Evolutionary conservation across 75 land plant genomes (phyloP).

Genomic region (Azolla pinnata): DNA sequence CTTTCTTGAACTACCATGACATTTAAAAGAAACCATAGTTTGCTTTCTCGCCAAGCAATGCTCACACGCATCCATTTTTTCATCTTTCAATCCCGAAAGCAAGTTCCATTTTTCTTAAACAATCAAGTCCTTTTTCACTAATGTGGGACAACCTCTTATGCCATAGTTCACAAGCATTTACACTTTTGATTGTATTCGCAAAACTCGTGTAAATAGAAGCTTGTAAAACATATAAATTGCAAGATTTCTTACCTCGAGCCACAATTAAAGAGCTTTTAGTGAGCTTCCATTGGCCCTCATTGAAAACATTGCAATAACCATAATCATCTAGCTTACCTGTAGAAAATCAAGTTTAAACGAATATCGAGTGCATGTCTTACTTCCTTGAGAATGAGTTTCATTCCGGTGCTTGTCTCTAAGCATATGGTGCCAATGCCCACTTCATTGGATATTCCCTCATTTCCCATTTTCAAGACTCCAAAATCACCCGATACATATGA

Average conservation of each 20-base stretch:
- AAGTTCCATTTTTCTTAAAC: not conserved
- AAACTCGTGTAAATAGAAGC: not conserved
- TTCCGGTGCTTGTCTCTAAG: slow-evolving; percentile 7
- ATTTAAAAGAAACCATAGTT: slow-evolving; percentile 11
- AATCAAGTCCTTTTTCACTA: not conserved
- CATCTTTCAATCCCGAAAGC: not conserved
- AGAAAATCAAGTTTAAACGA: slow-evolving; percentile 15
- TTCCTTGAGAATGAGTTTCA: slow-evolving; percentile 7
- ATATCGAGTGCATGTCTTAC: slow-evolving; percentile 12
- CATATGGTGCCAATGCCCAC: slow-evolving; percentile 13
- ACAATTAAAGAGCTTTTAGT: slow-evolving; percentile 14
- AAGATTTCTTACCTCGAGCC: slow-evolving; percentile 11
- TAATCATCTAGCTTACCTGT: slow-evolving; percentile 14
- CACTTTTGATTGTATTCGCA: not conserved
- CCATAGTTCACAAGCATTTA: slow-evolving; percentile 8
- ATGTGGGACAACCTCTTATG: slow-evolving; percentile 6
- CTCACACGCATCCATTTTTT: slow-evolving; percentile 5
- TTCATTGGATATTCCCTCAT: not conserved
- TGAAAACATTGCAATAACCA: not conserved
- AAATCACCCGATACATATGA: not conserved
- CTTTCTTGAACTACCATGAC: not conserved
- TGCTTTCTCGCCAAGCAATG: slow-evolving; percentile 22
- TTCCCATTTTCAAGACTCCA: not conserved
- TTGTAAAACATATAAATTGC: not conserved
- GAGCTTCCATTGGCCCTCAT: slow-evolving; percentile 15